Conservation (phyloP, 768 basidiomycete species). For the Pisolithus albus region DNA sequence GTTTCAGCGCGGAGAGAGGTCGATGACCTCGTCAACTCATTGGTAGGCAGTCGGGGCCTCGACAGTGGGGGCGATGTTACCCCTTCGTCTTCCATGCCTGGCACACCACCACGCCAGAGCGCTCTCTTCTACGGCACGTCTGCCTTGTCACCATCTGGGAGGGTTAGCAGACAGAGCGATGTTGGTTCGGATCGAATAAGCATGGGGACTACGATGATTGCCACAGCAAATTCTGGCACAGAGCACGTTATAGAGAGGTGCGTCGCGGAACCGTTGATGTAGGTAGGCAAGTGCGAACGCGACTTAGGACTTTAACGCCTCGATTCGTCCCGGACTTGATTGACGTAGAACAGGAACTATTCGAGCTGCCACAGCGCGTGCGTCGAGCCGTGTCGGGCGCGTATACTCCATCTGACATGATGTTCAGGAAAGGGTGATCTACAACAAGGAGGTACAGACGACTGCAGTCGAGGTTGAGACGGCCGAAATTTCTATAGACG, state of each 20-base stretch:
- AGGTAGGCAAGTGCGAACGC: conserved; percentile 2
- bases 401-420: conserved; percentile 1
- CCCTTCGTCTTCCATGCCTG: conserved; percentile 65
- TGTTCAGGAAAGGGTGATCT: conserved; percentile 64
- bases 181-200: conserved; percentile 42
- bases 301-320: conserved; percentile 51
- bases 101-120: conserved; percentile 51
- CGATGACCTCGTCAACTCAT: conserved; percentile 59
- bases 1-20: conserved; percentile 48
- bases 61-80: conserved; percentile 57
- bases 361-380: conserved; percentile 84
- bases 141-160: conserved; percentile 44
- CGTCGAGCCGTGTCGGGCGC: conserved; percentile 7
- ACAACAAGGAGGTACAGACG: conserved; percentile 84
- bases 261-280: conserved; percentile 13
- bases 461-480: conserved; percentile 53
- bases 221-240: conserved; percentile 47
- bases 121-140: conserved; percentile 31
- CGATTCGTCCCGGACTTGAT: conserved; percentile 72
- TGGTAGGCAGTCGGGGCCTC: conserved; percentile 46
- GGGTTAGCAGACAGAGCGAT: conserved; percentile 68
- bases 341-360: conserved; percentile 84
- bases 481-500: conserved; percentile 53
- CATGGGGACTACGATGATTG: conserved; percentile 39
- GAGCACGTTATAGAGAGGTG: conserved; percentile 69